Evolutionary conservation across 192 early-diverging fungal species (phyloP).

Genomic region (Kickxella alabastrina): DNA sequence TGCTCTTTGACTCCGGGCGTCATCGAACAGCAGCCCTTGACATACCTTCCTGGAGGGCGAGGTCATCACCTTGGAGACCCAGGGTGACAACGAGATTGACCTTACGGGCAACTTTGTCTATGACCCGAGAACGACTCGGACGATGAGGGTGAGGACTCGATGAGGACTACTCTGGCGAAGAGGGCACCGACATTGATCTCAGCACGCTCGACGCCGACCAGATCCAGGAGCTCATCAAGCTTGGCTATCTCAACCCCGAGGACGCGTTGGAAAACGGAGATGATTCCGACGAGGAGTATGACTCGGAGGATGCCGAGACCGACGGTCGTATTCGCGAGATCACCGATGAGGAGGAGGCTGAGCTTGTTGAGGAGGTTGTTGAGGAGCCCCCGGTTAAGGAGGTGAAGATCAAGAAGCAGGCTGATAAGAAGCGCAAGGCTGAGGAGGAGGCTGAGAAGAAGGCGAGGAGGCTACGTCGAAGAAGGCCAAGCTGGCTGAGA

Average conservation of each 20-base stretch:
- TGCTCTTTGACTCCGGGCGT: conserved; percentile 77
- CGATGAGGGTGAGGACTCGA: conserved; percentile 40
- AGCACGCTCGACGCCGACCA: conserved; percentile 18
- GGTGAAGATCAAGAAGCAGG: conserved; percentile 55
- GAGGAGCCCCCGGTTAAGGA: conserved; percentile 14
- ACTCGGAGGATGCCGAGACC: conserved; percentile 43
- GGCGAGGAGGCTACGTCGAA: conserved; percentile 12
- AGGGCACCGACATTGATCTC: conserved; percentile 38
- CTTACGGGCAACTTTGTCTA: conserved; percentile 42
- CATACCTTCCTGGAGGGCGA: conserved; percentile 67
- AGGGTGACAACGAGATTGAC: conserved; percentile 57
- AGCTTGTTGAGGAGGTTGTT: conserved; percentile 37
- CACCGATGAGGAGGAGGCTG: conserved; percentile 39
- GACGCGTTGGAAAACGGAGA: conserved; percentile 25
- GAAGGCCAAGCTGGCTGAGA: conserved; percentile 44
- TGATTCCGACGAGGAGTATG: conserved; percentile 39
- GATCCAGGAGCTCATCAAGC: conserved; percentile 30
- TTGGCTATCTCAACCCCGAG: conserved; percentile 29
- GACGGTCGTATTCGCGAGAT: conserved; percentile 47
- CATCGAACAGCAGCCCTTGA: conserved; percentile 76
- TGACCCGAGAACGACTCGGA: conserved; percentile 34
- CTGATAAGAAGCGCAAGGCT: conserved; percentile 27
- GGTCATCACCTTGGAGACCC: conserved; percentile 72
- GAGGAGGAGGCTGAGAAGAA: conserved; percentile 12
- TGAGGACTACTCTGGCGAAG: conserved; percentile 27